A percentile compares a stretch with the other conserved stretches of the same genome.
Evolutionary conservation across 495 filamentous ascomycete genomes (phyloP).

Genomic region (Barbatosphaeria neglecta): DNA sequence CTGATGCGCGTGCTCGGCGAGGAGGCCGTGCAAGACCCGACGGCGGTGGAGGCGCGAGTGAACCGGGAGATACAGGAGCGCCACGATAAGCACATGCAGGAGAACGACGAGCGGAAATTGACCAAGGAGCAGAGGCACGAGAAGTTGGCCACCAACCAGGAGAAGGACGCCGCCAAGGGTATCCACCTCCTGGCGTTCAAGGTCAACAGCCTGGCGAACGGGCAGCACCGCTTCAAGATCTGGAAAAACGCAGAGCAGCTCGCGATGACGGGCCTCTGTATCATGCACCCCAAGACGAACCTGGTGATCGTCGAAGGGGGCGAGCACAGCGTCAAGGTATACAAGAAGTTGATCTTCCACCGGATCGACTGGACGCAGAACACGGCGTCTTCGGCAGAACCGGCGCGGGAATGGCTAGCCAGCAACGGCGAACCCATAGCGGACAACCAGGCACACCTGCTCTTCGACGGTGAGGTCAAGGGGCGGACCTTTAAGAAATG

Average conservation of each 20-base stretch:
- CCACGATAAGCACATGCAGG: slow-evolving; percentile 56
- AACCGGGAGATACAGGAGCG: slow-evolving; percentile 84
- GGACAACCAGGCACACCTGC: slow-evolving; percentile 62
- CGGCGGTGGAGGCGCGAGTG: slow-evolving; percentile 89
- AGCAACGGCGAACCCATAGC: slow-evolving; percentile 73
- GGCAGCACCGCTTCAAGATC: slow-evolving; percentile 87
- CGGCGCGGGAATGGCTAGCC: slow-evolving; percentile 59
- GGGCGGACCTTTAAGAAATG: slow-evolving; percentile 71
- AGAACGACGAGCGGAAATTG: slow-evolving; percentile 80
- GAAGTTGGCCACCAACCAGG: slow-evolving; percentile 72
- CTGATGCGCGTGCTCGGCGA: slow-evolving; percentile 97
- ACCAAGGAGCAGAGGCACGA: slow-evolving; percentile 83
- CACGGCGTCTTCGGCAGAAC: slow-evolving; percentile 53
- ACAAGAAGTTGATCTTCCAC: slow-evolving; percentile 78
- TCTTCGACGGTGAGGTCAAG: slow-evolving; percentile 83
- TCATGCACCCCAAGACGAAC: slow-evolving; percentile 79
- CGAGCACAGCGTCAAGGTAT: slow-evolving; percentile 61
- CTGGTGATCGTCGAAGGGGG: slow-evolving; percentile 90
- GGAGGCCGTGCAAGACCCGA: slow-evolving; percentile 94
- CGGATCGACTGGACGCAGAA: slow-evolving; percentile 95
- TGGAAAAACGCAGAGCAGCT: slow-evolving; percentile 83
- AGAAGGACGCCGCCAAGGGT: slow-evolving; percentile 78
- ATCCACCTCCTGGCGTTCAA: slow-evolving; percentile 77
- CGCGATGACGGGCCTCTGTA: slow-evolving; percentile 71
- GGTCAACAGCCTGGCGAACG: slow-evolving; percentile 76